Percentiles rank a stretch among this genome's conserved stretches.
Conservation (phyloP, 257 asterid species). For the Thymus quinquecostatus region DNA sequence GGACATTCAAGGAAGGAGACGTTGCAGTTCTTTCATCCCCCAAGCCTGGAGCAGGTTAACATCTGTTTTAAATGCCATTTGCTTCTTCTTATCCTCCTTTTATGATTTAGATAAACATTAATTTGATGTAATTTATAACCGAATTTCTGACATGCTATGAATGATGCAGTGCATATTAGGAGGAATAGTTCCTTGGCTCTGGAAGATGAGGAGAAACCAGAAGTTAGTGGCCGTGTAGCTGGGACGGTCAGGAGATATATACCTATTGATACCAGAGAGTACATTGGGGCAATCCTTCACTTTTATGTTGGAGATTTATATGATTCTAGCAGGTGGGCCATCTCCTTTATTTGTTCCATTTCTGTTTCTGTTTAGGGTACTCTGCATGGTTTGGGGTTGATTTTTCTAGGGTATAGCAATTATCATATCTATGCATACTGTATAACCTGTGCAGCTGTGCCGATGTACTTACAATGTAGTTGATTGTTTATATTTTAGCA, state of each 20-base stretch:
- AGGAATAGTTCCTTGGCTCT: conserved; percentile 54
- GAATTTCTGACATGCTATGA: conserved; percentile 23
- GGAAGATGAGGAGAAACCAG: conserved; percentile 77
- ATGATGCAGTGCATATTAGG: conserved; percentile 60
- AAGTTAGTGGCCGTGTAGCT: conserved; percentile 84
- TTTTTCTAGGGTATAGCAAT: not conserved
- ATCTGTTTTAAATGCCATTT: not conserved
- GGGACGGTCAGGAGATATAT: conserved; percentile 94
- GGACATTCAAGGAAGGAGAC: conserved; percentile 98
- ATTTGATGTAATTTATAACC: conserved; percentile 26
- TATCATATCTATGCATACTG: not conserved
- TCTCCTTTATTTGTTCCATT: conserved; percentile 18
- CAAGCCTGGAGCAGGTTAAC: conserved; percentile 84
- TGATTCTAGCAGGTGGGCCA: conserved; percentile 74
- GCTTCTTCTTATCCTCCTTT: not conserved
- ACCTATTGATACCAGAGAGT: conserved; percentile 90
- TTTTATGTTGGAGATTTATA: conserved; percentile 85
- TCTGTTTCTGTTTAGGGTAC: conserved; percentile 3
- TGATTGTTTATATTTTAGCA: conserved; percentile 48
- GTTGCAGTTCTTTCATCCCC: conserved; percentile 98
- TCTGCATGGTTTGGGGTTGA: not conserved
- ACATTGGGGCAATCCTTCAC: conserved; percentile 89
- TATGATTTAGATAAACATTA: not conserved
- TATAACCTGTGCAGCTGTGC: conserved; percentile 27
- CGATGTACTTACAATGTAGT: conserved; percentile 23